Evolutionary conservation across 345 rosid genomes (phyloP), one percentile per base, ranked within the genome.

Genomic region (Populus tremula): DNA sequence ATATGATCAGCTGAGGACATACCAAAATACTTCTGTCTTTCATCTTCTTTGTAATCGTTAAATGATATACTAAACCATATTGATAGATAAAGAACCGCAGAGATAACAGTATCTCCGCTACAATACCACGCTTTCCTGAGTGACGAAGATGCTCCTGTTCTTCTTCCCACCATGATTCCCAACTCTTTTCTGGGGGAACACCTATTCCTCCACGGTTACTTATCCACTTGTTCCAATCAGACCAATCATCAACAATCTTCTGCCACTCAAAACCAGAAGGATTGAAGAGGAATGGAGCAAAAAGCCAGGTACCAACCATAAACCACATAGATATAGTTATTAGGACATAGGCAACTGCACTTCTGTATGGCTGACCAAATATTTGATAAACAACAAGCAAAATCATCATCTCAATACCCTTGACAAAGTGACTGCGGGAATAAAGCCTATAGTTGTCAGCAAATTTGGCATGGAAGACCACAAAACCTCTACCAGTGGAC

Each of bases 91-190:
- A 96, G 85, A 94, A 94, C 63, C 99, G 86, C 66, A 91, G 77
- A 69, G 99, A 80, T 76, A 96, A 87, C 83, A 94, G 61, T 71
- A 96, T 96, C 91, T 96, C 99, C 20, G 92, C 95, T 35, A 89
- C 45, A 76, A 94, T 86, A 70, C 99, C 99, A 62, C 99, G 99
- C 82, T 86, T 91, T 76, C 99, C 99, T 25, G 99, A 96, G 84
- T 85, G 77, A 33, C 67, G 92, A 64, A 96, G 92, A 88, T 96
- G 99, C 71, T 93, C 98, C 80, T 94, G 97, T 84, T 96, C 99
- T 82, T 96, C 97, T 73, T 96, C 99, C 99, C 99, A 96, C 99
- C 99, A 96, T 2, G 99, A 96, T 80, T 96, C 99, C 99, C 99
- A 96, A 82, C 99, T 94, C 80, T 96, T 96, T 78, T 91, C 98